Evolutionary conservation across 345 rosid genomes (phyloP).

Genomic region (Gossypium longicalyx): DNA sequence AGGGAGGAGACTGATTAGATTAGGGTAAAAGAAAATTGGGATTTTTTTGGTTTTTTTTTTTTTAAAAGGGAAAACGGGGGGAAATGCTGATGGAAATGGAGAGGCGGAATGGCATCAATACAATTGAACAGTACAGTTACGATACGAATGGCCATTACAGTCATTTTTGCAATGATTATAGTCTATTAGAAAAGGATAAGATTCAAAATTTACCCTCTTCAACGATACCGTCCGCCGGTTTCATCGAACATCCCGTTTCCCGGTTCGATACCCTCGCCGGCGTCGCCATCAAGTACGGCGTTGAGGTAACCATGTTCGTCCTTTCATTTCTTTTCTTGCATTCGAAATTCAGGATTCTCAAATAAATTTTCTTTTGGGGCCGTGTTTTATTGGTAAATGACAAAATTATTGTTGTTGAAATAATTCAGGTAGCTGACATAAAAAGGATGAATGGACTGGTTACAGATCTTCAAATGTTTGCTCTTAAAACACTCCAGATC

Average conservation of each 20-base stretch:
- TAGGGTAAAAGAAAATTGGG: neutral
- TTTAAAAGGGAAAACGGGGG: neutral
- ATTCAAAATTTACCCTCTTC: constrained; percentile 32
- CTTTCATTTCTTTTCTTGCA: neutral
- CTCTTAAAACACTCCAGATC: constrained; percentile 60
- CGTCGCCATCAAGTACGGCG: constrained; percentile 88
- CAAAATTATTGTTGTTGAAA: constrained; percentile 3
- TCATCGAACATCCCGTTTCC: constrained; percentile 65
- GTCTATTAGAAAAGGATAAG: constrained; percentile 16
- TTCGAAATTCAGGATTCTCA: no score
- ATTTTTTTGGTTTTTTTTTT: neutral
- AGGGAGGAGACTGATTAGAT: neutral
- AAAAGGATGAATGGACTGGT: constrained; percentile 76
- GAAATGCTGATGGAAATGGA: constrained; percentile 39
- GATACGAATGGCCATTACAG: constrained; percentile 9
- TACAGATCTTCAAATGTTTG: constrained; percentile 92
- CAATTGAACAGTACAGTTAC: constrained; percentile 23
- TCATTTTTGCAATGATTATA: constrained; percentile 23
- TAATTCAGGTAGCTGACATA: constrained; percentile 68
- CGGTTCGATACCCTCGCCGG: constrained; percentile 89
- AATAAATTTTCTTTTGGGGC: no score
- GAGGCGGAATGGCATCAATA: constrained; percentile 21
- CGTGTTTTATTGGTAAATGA: neutral
- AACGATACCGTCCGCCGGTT: constrained; percentile 29
- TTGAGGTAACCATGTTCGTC: constrained; percentile 47